These are phyloP conservation scores for Poa annua DNA, from an alignment of 176 grass and related monocot genomes.

Conservation along the genomic window DNA sequence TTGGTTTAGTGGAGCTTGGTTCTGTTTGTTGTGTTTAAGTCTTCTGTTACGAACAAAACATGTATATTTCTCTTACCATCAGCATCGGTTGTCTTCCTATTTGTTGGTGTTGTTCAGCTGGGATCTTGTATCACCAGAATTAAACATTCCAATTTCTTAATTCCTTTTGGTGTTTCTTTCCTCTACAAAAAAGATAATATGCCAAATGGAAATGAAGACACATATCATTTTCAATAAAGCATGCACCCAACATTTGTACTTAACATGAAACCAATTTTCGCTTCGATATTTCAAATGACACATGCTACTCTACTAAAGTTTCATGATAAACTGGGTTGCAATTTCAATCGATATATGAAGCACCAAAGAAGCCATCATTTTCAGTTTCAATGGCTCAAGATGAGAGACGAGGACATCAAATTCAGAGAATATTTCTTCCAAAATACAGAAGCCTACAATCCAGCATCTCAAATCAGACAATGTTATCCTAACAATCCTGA, in stretches of 20 bases:
- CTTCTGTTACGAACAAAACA: too few species aligned
- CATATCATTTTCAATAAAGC: not conserved
- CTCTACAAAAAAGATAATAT: not conserved
- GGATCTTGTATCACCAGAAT: too few species aligned
- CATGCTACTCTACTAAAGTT: not conserved
- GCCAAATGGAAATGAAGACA: not conserved
- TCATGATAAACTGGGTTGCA: not conserved
- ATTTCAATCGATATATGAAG: not conserved
- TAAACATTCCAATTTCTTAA: too few species aligned
- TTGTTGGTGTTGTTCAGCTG: too few species aligned
- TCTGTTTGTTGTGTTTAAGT: too few species aligned
- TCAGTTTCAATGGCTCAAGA: slow-evolving; percentile 14
- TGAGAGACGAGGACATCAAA: slow-evolving; percentile 19
- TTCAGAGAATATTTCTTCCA: not conserved
- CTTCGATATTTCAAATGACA: not conserved
- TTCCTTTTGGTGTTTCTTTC: too few species aligned
- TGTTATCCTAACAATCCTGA: not conserved
- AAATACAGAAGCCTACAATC: not conserved
- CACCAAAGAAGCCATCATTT: not conserved
- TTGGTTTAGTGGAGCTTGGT: too few species aligned
- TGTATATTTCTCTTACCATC: too few species aligned
- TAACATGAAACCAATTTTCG: not conserved
- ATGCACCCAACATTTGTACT: not conserved
- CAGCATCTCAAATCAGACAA: slow-evolving; percentile 23
- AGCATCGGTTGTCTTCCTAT: too few species aligned